Conservation (phyloP, 345 rosid genomes). For the Moringa oleifera region DNA sequence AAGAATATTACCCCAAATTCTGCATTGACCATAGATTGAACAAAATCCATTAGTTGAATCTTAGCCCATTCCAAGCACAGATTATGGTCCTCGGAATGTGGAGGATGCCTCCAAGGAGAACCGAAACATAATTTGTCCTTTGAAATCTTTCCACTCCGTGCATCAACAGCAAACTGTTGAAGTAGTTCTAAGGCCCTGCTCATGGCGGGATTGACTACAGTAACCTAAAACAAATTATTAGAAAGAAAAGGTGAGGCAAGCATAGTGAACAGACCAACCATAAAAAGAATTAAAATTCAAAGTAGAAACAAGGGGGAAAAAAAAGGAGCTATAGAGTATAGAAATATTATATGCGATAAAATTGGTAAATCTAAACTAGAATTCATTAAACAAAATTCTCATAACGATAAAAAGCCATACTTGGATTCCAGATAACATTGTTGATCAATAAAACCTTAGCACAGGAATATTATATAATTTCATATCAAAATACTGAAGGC, state of each 20-base stretch:
- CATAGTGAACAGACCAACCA: not conserved
- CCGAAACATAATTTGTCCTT: slow-evolving; percentile 73
- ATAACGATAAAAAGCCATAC: too few species aligned
- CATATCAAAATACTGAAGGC: not conserved
- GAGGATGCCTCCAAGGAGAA: slow-evolving; percentile 95
- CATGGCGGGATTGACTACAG: slow-evolving; percentile 91
- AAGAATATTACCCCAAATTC: slow-evolving; percentile 63
- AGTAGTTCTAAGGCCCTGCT: slow-evolving; percentile 63
- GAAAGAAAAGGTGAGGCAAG: not conserved
- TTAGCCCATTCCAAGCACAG: slow-evolving; percentile 59
- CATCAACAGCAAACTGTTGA: slow-evolving; percentile 69
- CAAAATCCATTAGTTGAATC: slow-evolving; percentile 90
- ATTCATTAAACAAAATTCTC: not conserved
- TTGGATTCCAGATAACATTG: too few species aligned
- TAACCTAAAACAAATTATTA: slow-evolving; percentile 36
- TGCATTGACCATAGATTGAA: slow-evolving; percentile 61
- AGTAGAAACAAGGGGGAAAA: too few species aligned
- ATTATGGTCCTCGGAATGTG: slow-evolving; percentile 37
- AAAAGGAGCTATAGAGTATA: not conserved
- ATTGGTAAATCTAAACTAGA: not conserved
- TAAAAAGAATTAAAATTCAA: too few species aligned
- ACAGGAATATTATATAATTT: too few species aligned
- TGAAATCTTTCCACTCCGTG: slow-evolving; percentile 51
- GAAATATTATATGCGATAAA: not conserved
- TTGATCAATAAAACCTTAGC: not conserved